Evolutionary conservation across 768 basidiomycete species (phyloP).

Genomic region (Nevesoporus exiguus): DNA sequence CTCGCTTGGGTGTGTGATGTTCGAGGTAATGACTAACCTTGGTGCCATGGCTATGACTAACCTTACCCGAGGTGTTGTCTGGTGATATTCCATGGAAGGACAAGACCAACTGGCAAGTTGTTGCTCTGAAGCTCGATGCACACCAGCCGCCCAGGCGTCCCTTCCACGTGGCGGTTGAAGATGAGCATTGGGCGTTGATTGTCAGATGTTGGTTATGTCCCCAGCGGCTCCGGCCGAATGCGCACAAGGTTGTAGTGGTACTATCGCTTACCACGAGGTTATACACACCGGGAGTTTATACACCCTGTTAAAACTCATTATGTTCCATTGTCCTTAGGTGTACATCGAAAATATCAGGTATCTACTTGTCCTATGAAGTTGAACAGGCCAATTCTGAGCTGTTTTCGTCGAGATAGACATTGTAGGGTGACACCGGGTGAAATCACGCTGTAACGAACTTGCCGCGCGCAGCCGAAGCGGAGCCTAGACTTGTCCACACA

Average conservation of each 20-base stretch:
- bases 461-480: too few relatives aligned
- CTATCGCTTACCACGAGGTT: too few relatives aligned
- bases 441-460: too few relatives aligned
- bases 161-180: background rate
- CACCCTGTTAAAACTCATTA: too few relatives aligned
- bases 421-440: too few relatives aligned
- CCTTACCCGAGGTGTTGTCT: background rate
- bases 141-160: background rate
- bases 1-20: background rate
- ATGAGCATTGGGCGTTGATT: constrained; percentile 2
- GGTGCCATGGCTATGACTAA: background rate
- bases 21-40: background rate
- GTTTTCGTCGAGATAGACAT: too few relatives aligned
- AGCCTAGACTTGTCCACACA: too few relatives aligned
- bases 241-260: background rate
- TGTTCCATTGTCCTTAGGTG: too few relatives aligned
- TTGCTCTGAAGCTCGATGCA: background rate
- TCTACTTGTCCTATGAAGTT: too few relatives aligned
- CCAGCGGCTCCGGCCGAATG: background rate
- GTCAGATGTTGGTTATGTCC: background rate
- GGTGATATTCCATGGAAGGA: constrained; percentile 9
- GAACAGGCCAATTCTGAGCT: too few relatives aligned
- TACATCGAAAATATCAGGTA: too few relatives aligned
- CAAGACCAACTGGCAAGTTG: background rate
- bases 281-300: too few relatives aligned